These are phyloP conservation scores for Sinapis alba DNA, from an alignment of 441 rosid genomes.

Conservation along the genomic window DNA sequence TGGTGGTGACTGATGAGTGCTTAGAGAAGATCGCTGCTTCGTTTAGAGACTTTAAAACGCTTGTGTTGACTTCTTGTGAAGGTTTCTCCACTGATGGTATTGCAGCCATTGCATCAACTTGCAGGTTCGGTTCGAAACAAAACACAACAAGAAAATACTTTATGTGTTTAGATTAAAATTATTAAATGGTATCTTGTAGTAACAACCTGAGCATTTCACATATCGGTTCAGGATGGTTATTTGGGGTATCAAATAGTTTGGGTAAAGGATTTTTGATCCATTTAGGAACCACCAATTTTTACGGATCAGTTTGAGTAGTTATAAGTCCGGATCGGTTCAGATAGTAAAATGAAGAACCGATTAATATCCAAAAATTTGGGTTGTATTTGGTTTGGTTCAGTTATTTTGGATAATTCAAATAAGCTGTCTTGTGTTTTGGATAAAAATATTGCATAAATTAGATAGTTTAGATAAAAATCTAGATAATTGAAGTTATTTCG, in stretches of 20 bases:
- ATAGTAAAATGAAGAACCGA: too few species aligned
- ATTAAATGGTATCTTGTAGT: background rate
- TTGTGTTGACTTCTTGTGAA: constrained; percentile 78
- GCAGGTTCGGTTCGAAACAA: constrained; percentile 56
- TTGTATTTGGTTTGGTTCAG: too few species aligned
- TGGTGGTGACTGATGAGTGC: constrained; percentile 83
- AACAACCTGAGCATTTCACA: background rate
- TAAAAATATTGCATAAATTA: too few species aligned
- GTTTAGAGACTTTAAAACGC: constrained; percentile 70
- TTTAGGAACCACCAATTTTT: background rate
- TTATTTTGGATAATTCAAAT: too few species aligned
- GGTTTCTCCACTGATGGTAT: constrained; percentile 94
- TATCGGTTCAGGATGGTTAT: background rate
- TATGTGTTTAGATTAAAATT: background rate
- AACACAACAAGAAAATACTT: background rate
- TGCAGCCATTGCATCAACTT: constrained; percentile 83
- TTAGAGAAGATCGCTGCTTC: constrained; percentile 73
- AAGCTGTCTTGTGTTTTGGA: too few species aligned
- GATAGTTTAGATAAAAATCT: too few species aligned
- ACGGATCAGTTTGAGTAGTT: background rate
- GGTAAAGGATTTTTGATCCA: background rate
- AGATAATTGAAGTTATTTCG: too few species aligned
- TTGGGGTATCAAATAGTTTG: background rate
- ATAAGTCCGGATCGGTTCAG: background rate
- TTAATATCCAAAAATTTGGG: background rate